phyloP scores from a whole-genome alignment of 306 rosid species.

The Calophaca sinica region DNA sequence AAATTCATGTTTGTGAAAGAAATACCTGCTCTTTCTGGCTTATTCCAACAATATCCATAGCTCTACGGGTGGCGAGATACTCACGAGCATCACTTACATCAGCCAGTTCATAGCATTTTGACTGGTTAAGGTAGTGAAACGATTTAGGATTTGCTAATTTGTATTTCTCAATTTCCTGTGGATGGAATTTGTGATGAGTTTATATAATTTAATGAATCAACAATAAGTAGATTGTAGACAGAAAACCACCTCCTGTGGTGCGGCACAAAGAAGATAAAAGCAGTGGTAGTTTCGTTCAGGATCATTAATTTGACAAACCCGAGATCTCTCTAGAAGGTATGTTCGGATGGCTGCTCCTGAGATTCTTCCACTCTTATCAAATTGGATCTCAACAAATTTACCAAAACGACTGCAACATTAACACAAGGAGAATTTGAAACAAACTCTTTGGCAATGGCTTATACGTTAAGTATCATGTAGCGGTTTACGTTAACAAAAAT shows the following conservation, averaged over 20 bases:
- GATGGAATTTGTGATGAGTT: constrained; percentile 41
- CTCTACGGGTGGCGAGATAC: constrained; percentile 97
- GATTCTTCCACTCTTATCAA: constrained; percentile 97
- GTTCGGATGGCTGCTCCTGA: constrained; percentile 99
- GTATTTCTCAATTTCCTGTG: constrained; percentile 94
- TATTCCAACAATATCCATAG: constrained; percentile 97
- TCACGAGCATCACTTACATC: constrained; percentile 91
- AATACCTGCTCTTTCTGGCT: constrained; percentile 90
- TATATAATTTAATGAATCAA: constrained; percentile 28
- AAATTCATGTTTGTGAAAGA: constrained; percentile 43
- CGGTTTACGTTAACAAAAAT: constrained; percentile 24
- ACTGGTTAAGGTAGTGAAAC: constrained; percentile 97
- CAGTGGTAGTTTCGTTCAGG: constrained; percentile 99
- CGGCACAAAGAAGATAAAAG: constrained; percentile 96
- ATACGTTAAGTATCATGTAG: constrained; percentile 17
- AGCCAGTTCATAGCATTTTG: constrained; percentile 87
- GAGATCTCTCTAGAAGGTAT: constrained; percentile 96
- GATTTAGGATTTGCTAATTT: constrained; percentile 85
- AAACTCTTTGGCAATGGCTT: constrained; percentile 25
- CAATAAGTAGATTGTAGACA: constrained; percentile 30
- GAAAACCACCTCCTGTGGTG: constrained; percentile 94
- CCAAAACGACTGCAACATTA: constrained; percentile 90
- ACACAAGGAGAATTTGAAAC: constrained; percentile 47
- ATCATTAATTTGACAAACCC: constrained; percentile 98
- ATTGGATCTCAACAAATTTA: constrained; percentile 97